These are phyloP conservation scores for Penicillium psychrosexuale DNA, from an alignment of 2,329 filamentous ascomycete species.

Conservation along the genomic window DNA sequence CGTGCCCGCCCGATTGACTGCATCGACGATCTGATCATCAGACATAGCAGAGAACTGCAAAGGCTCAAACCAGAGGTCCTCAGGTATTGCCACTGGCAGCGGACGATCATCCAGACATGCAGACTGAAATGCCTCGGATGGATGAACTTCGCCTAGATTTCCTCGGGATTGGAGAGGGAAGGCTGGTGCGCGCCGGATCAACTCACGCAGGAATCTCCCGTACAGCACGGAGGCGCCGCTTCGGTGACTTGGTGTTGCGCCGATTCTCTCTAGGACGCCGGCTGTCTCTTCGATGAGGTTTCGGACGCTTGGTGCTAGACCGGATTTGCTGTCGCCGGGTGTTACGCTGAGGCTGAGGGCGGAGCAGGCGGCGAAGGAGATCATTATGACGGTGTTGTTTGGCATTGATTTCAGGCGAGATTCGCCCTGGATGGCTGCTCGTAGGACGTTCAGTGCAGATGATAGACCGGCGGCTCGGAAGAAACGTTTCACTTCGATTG, in stretches of 20 bases:
- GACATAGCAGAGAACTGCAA: constrained; percentile 68
- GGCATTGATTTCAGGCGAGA: constrained; percentile 69
- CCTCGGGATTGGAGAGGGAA: constrained; percentile 15
- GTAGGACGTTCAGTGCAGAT: constrained; percentile 70
- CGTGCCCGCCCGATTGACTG: constrained; percentile 61
- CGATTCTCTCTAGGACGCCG: constrained; percentile 66
- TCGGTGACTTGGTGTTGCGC: constrained; percentile 62
- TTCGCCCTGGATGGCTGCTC: constrained; percentile 70
- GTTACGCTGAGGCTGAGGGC: constrained; percentile 63
- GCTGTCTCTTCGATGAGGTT: constrained; percentile 66
- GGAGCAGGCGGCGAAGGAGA: constrained; percentile 70
- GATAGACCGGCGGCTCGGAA: constrained; percentile 70
- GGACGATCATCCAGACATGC: constrained; percentile 10
- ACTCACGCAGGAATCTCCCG: constrained; percentile 54
- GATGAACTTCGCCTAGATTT: constrained; percentile 5
- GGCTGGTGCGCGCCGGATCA: constrained; percentile 40
- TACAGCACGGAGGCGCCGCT: constrained; percentile 64
- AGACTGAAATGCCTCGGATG: constrained; percentile 14
- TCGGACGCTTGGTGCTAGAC: constrained; percentile 61
- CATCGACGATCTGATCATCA: constrained; percentile 64
- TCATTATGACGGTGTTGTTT: constrained; percentile 76
- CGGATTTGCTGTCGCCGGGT: constrained; percentile 54
- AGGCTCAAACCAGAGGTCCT: constrained; percentile 49
- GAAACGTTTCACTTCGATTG: constrained; percentile 67
- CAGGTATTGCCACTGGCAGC: constrained; percentile 20